These are phyloP conservation scores for Biscutella laevigata DNA, from an alignment of 441 rosid species.

Conservation along the genomic window DNA sequence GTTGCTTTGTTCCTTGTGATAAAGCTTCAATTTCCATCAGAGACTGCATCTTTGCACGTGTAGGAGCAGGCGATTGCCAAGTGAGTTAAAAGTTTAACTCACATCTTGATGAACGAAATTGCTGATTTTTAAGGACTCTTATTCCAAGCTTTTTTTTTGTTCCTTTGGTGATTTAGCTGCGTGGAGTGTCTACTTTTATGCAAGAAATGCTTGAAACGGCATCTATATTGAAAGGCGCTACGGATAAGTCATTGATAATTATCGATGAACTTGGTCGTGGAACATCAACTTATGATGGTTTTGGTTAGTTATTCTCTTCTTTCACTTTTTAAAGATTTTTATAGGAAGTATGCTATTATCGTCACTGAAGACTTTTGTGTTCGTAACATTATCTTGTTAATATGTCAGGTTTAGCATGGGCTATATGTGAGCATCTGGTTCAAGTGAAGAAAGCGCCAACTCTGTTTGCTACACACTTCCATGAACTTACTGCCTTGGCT, in stretches of 20 bases:
- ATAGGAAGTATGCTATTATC: background rate
- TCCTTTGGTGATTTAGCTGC: constrained; percentile 44
- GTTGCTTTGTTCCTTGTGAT: constrained; percentile 91
- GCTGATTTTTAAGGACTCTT: constrained; percentile 8
- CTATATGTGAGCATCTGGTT: constrained; percentile 92
- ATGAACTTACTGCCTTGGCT: constrained; percentile 90
- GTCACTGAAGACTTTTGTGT: background rate
- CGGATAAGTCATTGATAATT: constrained; percentile 77
- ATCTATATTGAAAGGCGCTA: constrained; percentile 92
- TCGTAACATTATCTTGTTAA: constrained; percentile 10
- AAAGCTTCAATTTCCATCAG: constrained; percentile 85
- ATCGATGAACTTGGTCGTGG: constrained; percentile 98
- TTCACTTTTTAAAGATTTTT: constrained; percentile 1
- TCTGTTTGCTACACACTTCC: constrained; percentile 95
- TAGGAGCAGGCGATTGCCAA: constrained; percentile 99
- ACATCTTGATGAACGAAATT: background rate
- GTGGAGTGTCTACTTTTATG: constrained; percentile 54
- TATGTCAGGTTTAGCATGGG: constrained; percentile 91
- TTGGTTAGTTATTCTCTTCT: constrained; percentile 47
- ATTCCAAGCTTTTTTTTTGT: constrained; percentile 6
- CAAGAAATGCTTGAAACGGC: constrained; percentile 78
- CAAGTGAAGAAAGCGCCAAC: constrained; percentile 88
- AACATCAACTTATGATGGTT: constrained; percentile 97
- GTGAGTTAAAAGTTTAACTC: constrained; percentile 43
- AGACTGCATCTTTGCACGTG: constrained; percentile 97